Conservation (phyloP, 805 yeast species). For the Candida jianshihensis region DNA sequence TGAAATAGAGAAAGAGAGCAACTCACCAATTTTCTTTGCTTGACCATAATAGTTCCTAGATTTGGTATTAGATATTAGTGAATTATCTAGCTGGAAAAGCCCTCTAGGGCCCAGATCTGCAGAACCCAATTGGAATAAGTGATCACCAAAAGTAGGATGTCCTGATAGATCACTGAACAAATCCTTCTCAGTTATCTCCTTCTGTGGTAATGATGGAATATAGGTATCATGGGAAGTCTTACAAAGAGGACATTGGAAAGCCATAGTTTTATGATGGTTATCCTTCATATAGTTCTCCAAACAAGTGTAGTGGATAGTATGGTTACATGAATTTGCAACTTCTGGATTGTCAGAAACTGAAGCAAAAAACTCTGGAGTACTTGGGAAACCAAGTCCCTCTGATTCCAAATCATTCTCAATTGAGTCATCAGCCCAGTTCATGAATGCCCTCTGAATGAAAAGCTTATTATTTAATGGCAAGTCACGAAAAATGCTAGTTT, state of each 20-base stretch:
- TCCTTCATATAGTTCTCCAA: conserved; percentile 58
- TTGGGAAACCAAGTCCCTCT: conserved; percentile 22
- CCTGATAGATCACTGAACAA: not conserved
- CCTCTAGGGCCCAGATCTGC: not conserved
- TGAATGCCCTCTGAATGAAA: conserved; percentile 10
- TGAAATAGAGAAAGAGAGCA: conserved; percentile 43
- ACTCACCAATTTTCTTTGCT: conserved; percentile 1
- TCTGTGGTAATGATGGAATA: conserved; percentile 44
- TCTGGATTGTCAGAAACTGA: no score
- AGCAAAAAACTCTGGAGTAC: no score
- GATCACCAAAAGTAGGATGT: not conserved
- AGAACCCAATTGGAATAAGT: not conserved
- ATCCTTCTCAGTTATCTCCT: not conserved
- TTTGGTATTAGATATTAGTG: no score
- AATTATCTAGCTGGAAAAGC: not conserved
- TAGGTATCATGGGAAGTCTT: conserved; percentile 75
- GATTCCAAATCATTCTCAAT: conserved; percentile 18
- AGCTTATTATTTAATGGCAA: conserved; percentile 9
- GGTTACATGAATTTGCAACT: conserved; percentile 68
- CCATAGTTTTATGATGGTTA: conserved; percentile 51
- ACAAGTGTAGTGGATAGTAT: conserved; percentile 83
- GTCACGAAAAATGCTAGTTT: conserved; percentile 24
- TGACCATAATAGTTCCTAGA: not conserved
- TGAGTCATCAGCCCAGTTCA: conserved; percentile 18
- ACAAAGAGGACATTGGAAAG: conserved; percentile 91